Base-by-base conservation (phyloP, 306 rosid species). In the Pachyrhizus erosus region DNA sequence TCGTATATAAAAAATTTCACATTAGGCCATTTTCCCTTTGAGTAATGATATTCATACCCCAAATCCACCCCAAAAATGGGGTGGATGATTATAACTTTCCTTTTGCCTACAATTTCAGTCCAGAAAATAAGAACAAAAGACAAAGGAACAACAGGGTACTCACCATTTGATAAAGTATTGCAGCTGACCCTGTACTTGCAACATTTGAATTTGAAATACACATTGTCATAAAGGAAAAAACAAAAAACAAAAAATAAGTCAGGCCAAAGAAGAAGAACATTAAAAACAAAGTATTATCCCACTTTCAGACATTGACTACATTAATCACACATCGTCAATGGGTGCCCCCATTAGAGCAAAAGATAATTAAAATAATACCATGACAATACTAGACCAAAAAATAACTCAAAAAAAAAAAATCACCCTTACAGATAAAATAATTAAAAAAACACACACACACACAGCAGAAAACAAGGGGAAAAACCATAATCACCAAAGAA, bases 101-200 rank as follows among this genome's bases (percentile, higher is more conserved):
- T 51, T n/a, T 51, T 51, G 54, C 71, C n/a, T 61, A 48, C n/a
- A 75, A 4, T 60, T 62, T 62, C 20, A 73, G 62, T 17, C 29
- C 31, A 54, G 13, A 10, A 20, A 58, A 61, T 7, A 72, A 49
- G 24, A 78, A 64, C n/a, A 54, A 49, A 83, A 31, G 3, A 42
- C 24, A 14, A 69, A 70, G 49, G 13, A 54, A 26, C 48, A 17
- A 49, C 67, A 23, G 45, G 75, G 71, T 57, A 84, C 93, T 61
- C 88, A 95, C 99, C 99, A 96, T 89, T 93, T 92, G 86, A 96
- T 85, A 24, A 91, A 89, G 74, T 96, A 96, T 85, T 93, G 93
- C 70, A 88, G 85, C 87, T 91, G 89, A 46, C 98, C 94, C 99
- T 96, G 75, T 39, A 55, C 76, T 75, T 61, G 64, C 78, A 80